Base-by-base conservation (phyloP, 768 basidiomycete genomes). In the Lactarius indigo region DNA sequence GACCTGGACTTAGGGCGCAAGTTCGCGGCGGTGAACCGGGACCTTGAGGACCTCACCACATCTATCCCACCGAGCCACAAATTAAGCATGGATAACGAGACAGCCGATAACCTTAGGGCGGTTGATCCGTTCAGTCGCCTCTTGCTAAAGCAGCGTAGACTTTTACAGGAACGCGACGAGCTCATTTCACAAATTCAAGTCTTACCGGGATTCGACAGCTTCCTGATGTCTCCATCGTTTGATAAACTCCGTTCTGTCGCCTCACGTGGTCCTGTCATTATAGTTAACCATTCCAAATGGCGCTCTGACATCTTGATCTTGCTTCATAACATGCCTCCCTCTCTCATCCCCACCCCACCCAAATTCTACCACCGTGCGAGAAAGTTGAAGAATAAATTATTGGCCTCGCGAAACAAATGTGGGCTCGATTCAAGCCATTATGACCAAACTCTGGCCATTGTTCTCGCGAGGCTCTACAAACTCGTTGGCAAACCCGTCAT, bases 291-390 rank as follows among this genome's bases (percentile, higher is more conserved):
- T 37, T 55, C 18, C 18, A 9, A 26, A 41, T 41, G 41, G 6
- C 61, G 61, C 8, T 64, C 62, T 3, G 63, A 68, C 39, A 60
- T 63, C n/a, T 13, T 64, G 13, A 61, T 68, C 58, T 17, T 68
- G 13, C 20, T 50, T 20, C n/a, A 52, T 3, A n/a, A 17, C 54
- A 15, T 41, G 26, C 26, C 54, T 5, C 57, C 52, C 26, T 57
- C 58, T 3, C 63, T 55, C 23, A 55, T 64, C 39, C 37, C 50
- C 6, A 52, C 57, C 2, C 1, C 31, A 1, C 8, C 42, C n/a
- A 41, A 33, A 10, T 57, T 63, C 63, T 44, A 57, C 12, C 39
- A 15, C 7, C 20, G 39, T 7, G 58, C 57, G 28, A 50, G 28
- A 1, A 39, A 17, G 8, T 30, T 64, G 20, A n/a, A n/a, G 15